phyloP scores from a whole-genome alignment of 1,284 basidiomycete genomes.

The Pholiota adiposa region DNA sequence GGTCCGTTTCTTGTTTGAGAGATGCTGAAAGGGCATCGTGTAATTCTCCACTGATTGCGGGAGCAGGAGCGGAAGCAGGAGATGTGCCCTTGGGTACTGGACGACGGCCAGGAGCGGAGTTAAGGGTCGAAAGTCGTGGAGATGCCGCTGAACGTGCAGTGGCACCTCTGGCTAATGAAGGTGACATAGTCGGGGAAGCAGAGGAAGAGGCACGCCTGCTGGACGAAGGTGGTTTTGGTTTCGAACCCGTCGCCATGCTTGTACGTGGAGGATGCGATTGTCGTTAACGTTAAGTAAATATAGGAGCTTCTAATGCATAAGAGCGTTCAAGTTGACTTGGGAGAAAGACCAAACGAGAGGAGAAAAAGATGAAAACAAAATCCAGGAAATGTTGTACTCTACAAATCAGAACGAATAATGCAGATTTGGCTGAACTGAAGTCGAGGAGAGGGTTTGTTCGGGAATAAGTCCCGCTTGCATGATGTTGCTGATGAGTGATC shows the following conservation, averaged over 20 bases:
- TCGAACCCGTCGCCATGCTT: conserved; percentile 40
- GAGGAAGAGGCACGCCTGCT: conserved; percentile 43
- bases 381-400: conserved; percentile 3
- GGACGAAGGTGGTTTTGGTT: conserved; percentile 38
- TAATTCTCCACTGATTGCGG: conserved; percentile 44
- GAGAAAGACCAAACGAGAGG: conserved; percentile 5
- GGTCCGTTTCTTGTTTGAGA: conserved; percentile 75
- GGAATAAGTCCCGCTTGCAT: conserved; percentile 5
- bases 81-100: conserved; percentile 46
- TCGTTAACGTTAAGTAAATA: conserved; percentile 6
- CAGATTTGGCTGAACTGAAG: not conserved
- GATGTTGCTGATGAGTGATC: not conserved
- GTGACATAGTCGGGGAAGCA: conserved; percentile 45
- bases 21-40: conserved; percentile 61
- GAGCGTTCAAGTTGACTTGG: too few relatives aligned
- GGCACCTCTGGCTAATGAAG: conserved; percentile 43
- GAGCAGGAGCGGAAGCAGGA: conserved; percentile 40
- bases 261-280: conserved; percentile 9
- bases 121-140: conserved; percentile 48
- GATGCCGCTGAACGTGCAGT: conserved; percentile 55
- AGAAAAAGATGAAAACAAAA: not conserved
- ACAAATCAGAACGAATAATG: conserved; percentile 4
- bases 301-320: not conserved
- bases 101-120: conserved; percentile 49
- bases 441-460: not conserved